phyloP scores from a whole-genome alignment of 2,329 filamentous ascomycete genomes.

The Cladosporium sp. region DNA sequence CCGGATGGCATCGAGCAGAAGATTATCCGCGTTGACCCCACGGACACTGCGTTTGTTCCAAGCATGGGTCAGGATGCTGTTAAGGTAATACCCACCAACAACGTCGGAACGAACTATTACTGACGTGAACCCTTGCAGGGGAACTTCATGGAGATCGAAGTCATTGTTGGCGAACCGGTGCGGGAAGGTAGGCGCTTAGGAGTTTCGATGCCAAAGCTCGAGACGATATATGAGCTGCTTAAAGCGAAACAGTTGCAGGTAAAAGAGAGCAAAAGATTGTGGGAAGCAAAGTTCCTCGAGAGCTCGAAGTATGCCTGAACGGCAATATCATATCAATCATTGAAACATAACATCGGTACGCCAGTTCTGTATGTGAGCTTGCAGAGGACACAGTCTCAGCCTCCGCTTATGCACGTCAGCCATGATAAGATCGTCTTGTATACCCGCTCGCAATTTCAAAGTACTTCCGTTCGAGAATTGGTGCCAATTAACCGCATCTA shows the following conservation, averaged over 20 bases:
- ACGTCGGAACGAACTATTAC: too few species aligned
- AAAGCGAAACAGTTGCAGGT: constrained; percentile 39
- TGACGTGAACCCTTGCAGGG: too few species aligned
- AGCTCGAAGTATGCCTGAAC: constrained; percentile 23
- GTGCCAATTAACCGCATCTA: too few species aligned
- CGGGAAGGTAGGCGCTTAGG: constrained; percentile 51
- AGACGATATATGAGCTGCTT: constrained; percentile 51
- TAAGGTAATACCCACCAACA: too few species aligned
- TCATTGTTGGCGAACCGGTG: constrained; percentile 58
- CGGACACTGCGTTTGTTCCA: constrained; percentile 46
- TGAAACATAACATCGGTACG: too few species aligned
- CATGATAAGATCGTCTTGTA: too few species aligned
- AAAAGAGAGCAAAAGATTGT: constrained; percentile 47
- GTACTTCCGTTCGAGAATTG: too few species aligned
- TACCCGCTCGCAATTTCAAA: too few species aligned
- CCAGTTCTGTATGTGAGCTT: too few species aligned
- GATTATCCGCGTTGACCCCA: constrained; percentile 52
- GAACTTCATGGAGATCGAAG: constrained; percentile 59
- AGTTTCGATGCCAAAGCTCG: constrained; percentile 53
- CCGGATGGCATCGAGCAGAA: constrained; percentile 45
- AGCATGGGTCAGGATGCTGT: constrained; percentile 57
- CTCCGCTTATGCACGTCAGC: too few species aligned
- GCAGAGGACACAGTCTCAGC: too few species aligned
- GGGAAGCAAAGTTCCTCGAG: constrained; percentile 24
- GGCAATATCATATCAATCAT: too few species aligned